Base-by-base conservation (phyloP, 495 filamentous ascomycete genomes). In the Penicillium herquei region DNA sequence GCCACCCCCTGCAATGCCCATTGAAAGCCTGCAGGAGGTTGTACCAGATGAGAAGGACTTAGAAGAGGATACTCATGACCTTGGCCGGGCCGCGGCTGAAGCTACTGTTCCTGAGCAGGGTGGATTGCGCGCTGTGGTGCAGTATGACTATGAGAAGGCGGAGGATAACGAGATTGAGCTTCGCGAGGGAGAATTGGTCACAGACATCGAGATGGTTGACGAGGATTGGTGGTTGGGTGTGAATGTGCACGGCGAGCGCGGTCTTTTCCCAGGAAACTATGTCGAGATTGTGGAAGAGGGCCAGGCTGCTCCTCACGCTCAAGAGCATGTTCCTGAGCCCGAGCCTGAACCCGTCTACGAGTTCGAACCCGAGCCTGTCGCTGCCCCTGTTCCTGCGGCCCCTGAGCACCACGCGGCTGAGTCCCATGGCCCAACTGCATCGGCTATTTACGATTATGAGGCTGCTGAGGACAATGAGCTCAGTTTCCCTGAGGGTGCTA, bases 121-220 rank as follows among this genome's bases (percentile, higher is more conserved):
- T 50, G 89, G 85, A 51, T 83, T 84, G 59, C 83, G 83, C 31
- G 94, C 94, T 3, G 51, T 96, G 33, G 80, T 92, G 44, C 88
- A 95, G 57, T 99, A 91, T 69, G 95, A 99, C 65, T 99, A 99
- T 61, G 92, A 96, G 56, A 96, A 92, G 49, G 91, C 90, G 3
- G 94, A 99, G 70, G 91, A 96, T 52, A 99, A 99, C 66, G 94
- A 99, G 69, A 77, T 98, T 41, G 90, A 96, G 53, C 78, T 99
- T 4, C 78, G 78, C n/a, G 94, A 99, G 71, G 91, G 92, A 14
- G 91, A 96, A 52, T 84, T 86, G 61, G 87, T 99, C 35, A 92
- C 86, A n/a, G 85, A 96, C 57, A 96, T 99, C 64, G 91, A 99
- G 43, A 95, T 96, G 91, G 91, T 98, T 2, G 95, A 98, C 58